These are phyloP conservation scores for Collariella sp. DNA, from an alignment of 495 filamentous ascomycete genomes.

Conservation along the genomic window DNA sequence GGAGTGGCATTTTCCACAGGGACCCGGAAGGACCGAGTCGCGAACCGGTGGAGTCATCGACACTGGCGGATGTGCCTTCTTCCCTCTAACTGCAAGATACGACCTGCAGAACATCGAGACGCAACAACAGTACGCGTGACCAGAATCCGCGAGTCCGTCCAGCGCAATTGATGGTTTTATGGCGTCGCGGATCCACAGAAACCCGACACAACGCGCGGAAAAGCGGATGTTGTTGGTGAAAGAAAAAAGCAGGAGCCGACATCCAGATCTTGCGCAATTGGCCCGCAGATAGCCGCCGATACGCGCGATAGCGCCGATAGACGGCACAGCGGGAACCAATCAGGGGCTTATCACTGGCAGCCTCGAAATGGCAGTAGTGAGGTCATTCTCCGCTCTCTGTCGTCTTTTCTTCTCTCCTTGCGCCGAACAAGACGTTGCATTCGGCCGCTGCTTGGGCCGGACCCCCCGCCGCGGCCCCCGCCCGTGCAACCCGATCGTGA, in stretches of 20 bases:
- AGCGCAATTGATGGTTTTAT: constrained; percentile 5
- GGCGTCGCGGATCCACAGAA: neutral
- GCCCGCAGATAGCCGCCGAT: constrained; percentile 24
- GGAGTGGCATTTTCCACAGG: neutral
- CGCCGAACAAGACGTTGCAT: neutral
- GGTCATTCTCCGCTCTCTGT: neutral
- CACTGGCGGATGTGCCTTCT: too few species aligned
- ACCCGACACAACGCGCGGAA: constrained; percentile 15
- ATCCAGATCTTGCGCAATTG: constrained; percentile 12
- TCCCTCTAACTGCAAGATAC: neutral
- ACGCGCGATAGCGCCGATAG: constrained; percentile 16
- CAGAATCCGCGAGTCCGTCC: neutral
- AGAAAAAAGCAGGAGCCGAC: constrained; percentile 5
- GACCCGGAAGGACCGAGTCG: constrained; percentile 3
- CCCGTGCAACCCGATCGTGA: constrained; percentile 4
- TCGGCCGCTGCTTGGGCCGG: neutral
- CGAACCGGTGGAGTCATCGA: constrained; percentile 10
- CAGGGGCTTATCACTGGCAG: constrained; percentile 4
- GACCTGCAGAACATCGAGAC: neutral
- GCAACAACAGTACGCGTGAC: neutral
- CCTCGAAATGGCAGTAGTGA: neutral
- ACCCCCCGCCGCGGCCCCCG: neutral
- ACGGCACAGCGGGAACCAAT: constrained; percentile 6
- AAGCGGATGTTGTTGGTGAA: neutral
- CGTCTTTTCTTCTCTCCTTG: too few species aligned